Base-by-base conservation (phyloP, 306 rosid genomes). In the Rosa rugosa region DNA sequence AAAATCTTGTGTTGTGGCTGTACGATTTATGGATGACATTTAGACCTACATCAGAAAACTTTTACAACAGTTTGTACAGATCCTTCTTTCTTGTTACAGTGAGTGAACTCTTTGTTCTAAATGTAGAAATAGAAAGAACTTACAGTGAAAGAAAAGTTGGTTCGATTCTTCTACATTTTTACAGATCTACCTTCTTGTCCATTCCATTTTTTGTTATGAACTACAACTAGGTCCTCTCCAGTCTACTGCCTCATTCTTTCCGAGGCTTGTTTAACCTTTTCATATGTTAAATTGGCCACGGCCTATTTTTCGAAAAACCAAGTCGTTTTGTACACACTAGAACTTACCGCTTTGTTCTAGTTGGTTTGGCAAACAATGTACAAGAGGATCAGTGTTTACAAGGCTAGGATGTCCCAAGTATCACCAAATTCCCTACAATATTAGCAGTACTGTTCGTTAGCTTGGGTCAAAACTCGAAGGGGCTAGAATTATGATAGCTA, bases 341-440 rank as follows among this genome's bases (percentile, higher is more conserved):
- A 50, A n/a, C 34, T 83, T 66, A 91, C 98, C 97, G 93, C 99
- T 44, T 81, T 83, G 27, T 83, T 93, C 99, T 97, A 93, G 67
- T 95, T 89, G 77, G 99, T 95, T 82, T 80, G 91, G 42, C 72
- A 91, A 69, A 87, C 79, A 63, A 95, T 87, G 45, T 59, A 74
- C 76, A 91, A 8, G 73, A 93, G 91, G 69, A 95, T 90, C 56
- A 84, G 6, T 13, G 99, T 93, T 82, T 95, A 97, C 80, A 95
- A 87, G 57, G 27, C 27, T 25, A 27, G 27, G 83, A 50, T 56
- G 99, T 95, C 67, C 99, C 99, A 53, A 84, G 80, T 27, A 95
- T 91, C 99, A 95, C 99, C 99, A 95, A 80, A 95, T 88, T 51
- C 98, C 99, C 99, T 95, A 67, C 80, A 88, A 82, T 16, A 38